These are phyloP conservation scores for Candida ficus DNA, from an alignment of 805 yeast species.

Conservation along the genomic window DNA sequence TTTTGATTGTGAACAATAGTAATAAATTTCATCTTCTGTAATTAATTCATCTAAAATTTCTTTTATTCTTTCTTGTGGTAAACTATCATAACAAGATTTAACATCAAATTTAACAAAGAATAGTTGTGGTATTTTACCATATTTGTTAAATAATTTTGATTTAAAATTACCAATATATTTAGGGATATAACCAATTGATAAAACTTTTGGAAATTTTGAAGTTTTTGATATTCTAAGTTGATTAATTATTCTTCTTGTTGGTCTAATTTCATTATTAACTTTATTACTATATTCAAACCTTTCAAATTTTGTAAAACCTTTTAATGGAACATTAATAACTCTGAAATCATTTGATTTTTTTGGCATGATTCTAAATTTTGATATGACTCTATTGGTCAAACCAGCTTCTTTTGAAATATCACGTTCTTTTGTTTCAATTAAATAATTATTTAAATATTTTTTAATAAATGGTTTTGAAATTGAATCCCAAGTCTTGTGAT, in stretches of 20 bases:
- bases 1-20: constrained; percentile 3
- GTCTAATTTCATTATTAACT: constrained; percentile 35
- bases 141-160: constrained; percentile 12
- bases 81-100: constrained; percentile 68
- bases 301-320: constrained; percentile 30
- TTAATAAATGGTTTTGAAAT: constrained; percentile 38
- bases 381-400: constrained; percentile 16
- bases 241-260: constrained; percentile 35
- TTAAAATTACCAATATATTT: constrained; percentile 34
- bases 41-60: constrained; percentile 30
- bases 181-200: constrained; percentile 44
- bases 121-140: constrained; percentile 30
- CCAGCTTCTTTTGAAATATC: constrained; percentile 14
- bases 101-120: constrained; percentile 71
- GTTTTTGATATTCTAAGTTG: constrained; percentile 27
- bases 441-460: constrained; percentile 35
- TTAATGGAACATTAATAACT: constrained; percentile 51
- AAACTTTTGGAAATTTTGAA: constrained; percentile 29
- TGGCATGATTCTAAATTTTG: constrained; percentile 50
- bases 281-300: constrained; percentile 30
- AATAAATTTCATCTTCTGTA: constrained; percentile 16
- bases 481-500: constrained; percentile 53
- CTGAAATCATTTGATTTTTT: constrained; percentile 52
- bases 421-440: constrained; percentile 24
- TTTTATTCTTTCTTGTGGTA: constrained; percentile 44